A percentile compares a stretch with the other conserved stretches of the same genome.
Evolutionary conservation across 306 rosid genomes (phyloP).

Genomic region (Gastrolobium villosum): DNA sequence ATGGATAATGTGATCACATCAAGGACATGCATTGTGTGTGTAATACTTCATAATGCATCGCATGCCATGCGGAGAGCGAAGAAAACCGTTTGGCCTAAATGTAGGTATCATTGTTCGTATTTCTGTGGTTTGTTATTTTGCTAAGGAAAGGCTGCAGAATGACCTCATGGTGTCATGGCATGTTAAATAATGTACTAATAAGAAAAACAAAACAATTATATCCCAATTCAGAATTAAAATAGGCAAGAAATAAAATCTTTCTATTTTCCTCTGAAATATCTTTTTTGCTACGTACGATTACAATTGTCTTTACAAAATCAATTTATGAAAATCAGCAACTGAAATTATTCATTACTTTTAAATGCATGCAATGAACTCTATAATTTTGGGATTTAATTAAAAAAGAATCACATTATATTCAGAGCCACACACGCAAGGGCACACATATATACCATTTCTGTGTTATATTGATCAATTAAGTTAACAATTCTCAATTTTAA

Average conservation of each 20-base stretch:
- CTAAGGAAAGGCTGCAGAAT: slow-evolving; percentile 27
- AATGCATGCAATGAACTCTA: not conserved
- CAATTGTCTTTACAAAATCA: not conserved
- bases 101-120: not conserved
- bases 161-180: slow-evolving; percentile 17
- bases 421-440: too few species aligned
- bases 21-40: not conserved
- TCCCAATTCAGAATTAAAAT: not conserved
- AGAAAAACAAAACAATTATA: too few species aligned
- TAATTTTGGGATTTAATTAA: not conserved
- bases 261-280: too few species aligned
- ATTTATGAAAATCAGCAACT: not conserved
- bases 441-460: too few species aligned
- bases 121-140: slow-evolving; percentile 26
- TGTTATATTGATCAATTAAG: too few species aligned
- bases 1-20: not conserved
- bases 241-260: not conserved
- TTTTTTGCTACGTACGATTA: too few species aligned
- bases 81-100: slow-evolving; percentile 9
- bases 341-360: not conserved
- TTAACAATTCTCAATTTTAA: too few species aligned
- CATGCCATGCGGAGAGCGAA: not conserved
- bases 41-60: not conserved
- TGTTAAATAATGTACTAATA: not conserved
- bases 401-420: too few species aligned